phyloP scores from a whole-genome alignment of 2,329 filamentous ascomycete species.

The Sporothrix brunneoviolacea region DNA sequence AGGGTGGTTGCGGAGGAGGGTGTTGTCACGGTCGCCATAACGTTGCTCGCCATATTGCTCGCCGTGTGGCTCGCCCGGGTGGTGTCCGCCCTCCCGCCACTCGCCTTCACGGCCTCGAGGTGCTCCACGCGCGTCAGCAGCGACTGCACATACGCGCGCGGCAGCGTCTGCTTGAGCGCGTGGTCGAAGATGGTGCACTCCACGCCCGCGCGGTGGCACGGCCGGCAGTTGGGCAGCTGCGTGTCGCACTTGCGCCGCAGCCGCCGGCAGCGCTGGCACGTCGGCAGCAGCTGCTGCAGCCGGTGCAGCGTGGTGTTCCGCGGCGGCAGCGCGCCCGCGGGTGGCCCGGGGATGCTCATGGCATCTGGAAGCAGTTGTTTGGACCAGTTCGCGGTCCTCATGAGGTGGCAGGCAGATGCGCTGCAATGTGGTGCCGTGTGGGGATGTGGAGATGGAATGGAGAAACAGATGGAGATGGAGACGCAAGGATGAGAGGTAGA shows the following conservation, averaged over 20 bases:
- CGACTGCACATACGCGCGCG: constrained; percentile 16
- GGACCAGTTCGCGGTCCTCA: too few species aligned
- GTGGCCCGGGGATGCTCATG: constrained; percentile 1
- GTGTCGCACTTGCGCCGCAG: constrained; percentile 18
- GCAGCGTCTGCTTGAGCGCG: constrained; percentile 17
- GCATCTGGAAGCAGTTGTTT: too few species aligned
- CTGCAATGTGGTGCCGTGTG: too few species aligned
- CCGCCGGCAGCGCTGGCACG: constrained; percentile 17
- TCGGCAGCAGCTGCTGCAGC: constrained; percentile 17
- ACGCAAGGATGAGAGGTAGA: too few species aligned
- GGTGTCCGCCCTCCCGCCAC: background rate
- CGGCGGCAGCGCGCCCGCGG: background rate
- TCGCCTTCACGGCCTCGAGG: constrained; percentile 13
- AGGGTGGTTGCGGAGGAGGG: background rate
- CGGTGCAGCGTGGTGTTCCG: background rate
- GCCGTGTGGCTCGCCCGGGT: too few species aligned
- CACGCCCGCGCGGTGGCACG: constrained; percentile 12
- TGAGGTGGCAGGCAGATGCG: too few species aligned
- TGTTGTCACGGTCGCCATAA: background rate
- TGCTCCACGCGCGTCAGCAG: constrained; percentile 15
- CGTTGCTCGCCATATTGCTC: background rate
- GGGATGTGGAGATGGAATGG: too few species aligned
- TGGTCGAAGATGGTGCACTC: constrained; percentile 18
- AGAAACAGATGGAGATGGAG: too few species aligned
- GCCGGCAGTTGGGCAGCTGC: constrained; percentile 16